Evolutionary conservation across 768 basidiomycete genomes (phyloP).

Genomic region (Panaeolus papilionaceus): DNA sequence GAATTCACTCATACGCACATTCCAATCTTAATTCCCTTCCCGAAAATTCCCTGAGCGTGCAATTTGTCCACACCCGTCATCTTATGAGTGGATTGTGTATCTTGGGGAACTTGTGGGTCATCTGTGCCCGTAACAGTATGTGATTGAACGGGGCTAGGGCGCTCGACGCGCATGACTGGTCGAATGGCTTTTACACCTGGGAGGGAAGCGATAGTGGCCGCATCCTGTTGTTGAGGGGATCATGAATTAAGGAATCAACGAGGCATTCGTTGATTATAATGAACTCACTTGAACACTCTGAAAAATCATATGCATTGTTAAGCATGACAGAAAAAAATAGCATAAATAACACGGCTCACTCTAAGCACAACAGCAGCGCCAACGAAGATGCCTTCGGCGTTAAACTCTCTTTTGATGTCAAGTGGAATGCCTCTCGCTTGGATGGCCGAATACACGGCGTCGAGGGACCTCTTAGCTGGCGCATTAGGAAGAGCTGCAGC

Average conservation of each 20-base stretch:
- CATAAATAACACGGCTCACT: constrained; percentile 33
- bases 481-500: constrained; percentile 27
- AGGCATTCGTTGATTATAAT: neutral
- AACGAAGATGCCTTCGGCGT: constrained; percentile 57
- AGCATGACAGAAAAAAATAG: constrained; percentile 11
- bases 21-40: constrained; percentile 70
- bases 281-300: constrained; percentile 31
- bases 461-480: constrained; percentile 40
- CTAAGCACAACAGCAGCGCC: constrained; percentile 60
- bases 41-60: constrained; percentile 64
- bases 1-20: constrained; percentile 46
- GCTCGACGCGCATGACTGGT: constrained; percentile 51
- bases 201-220: constrained; percentile 45
- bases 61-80: constrained; percentile 68
- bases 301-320: neutral
- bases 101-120: constrained; percentile 49
- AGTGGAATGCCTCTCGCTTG: constrained; percentile 49
- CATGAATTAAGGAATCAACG: constrained; percentile 1
- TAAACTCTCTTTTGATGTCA: constrained; percentile 56
- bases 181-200: constrained; percentile 61
- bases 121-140: constrained; percentile 45
- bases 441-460: constrained; percentile 51
- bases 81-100: constrained; percentile 56
- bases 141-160: constrained; percentile 51
- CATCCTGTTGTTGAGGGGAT: constrained; percentile 43